A percentile compares a stretch with the other conserved stretches of the same genome.
phyloP scores from a whole-genome alignment of 2,329 filamentous ascomycete species.

The Pseudocercospora fijiensis region DNA sequence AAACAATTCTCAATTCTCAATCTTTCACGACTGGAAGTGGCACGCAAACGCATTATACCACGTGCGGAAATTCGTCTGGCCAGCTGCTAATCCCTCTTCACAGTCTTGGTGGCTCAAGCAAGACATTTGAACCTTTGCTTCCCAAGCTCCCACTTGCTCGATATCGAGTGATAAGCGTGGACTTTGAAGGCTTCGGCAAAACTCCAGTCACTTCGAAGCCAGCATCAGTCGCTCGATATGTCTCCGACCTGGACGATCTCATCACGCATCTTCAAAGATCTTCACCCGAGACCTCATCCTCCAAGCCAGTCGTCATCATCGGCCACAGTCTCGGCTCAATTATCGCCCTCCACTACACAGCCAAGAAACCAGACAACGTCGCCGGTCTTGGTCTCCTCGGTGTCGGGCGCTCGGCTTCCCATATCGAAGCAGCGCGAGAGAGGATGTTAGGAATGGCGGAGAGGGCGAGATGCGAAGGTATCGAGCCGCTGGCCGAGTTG shows the following conservation, averaged over 20 bases:
- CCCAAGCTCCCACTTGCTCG: conserved; percentile 6
- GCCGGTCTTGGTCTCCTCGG: conserved; percentile 36
- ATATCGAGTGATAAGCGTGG: conserved; percentile 13
- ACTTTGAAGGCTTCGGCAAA: conserved; percentile 19
- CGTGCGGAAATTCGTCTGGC: conserved; percentile 3
- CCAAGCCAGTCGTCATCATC: conserved; percentile 14
- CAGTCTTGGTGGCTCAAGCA: conserved; percentile 14
- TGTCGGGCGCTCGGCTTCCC: conserved; percentile 17
- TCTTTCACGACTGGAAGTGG: conserved; percentile 7
- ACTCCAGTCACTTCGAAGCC: neutral
- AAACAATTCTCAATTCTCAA: neutral
- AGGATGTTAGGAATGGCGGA: conserved; percentile 14
- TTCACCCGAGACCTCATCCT: neutral
- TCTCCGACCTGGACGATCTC: conserved; percentile 20
- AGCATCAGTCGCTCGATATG: conserved; percentile 15
- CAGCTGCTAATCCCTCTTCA: conserved; percentile 14
- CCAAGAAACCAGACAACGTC: conserved; percentile 8
- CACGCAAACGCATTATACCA: conserved; percentile 8
- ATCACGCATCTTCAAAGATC: conserved; percentile 15
- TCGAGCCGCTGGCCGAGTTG: conserved; percentile 5
- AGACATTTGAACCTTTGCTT: conserved; percentile 14
- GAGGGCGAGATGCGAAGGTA: conserved; percentile 13
- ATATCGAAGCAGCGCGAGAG: conserved; percentile 13
- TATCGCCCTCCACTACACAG: conserved; percentile 19
- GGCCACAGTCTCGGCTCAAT: conserved; percentile 18